Evolutionary conservation across 805 yeast genomes (phyloP).

Genomic region (Starmerella apis): DNA sequence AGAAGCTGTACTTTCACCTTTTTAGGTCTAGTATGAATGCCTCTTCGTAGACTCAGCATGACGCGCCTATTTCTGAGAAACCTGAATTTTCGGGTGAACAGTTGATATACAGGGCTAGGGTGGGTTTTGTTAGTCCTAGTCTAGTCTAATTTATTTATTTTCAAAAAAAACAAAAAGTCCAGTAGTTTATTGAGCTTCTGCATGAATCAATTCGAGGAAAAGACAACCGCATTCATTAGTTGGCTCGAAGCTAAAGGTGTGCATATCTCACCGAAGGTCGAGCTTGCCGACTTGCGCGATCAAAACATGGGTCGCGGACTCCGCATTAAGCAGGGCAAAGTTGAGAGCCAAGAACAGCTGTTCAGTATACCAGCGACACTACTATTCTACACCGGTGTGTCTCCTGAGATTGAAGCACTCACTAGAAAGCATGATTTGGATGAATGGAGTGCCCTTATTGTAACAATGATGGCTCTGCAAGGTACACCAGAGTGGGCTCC

Average conservation of each 20-base stretch:
- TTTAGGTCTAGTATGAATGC: conserved; percentile 24
- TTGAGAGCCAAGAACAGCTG: conserved; percentile 45
- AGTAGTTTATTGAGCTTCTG: neutral
- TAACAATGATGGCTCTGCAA: conserved; percentile 55
- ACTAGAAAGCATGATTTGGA: conserved; percentile 30
- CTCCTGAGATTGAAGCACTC: conserved; percentile 17
- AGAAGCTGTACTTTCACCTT: conserved; percentile 62
- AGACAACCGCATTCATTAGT: conserved; percentile 36
- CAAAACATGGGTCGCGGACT: conserved; percentile 69
- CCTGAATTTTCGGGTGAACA: conserved; percentile 1
- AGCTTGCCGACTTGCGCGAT: conserved; percentile 49
- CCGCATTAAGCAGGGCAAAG: conserved; percentile 52
- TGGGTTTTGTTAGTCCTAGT: too few species aligned
- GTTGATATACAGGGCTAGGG: conserved; percentile 3
- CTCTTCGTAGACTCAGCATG: conserved; percentile 14
- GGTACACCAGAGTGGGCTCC: conserved; percentile 52
- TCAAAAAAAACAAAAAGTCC: neutral
- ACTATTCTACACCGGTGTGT: conserved; percentile 50
- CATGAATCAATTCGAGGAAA: conserved; percentile 23
- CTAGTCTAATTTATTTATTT: neutral
- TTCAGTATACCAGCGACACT: conserved; percentile 57
- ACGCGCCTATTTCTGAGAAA: neutral
- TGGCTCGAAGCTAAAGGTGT: conserved; percentile 42
- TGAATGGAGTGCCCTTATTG: conserved; percentile 72
- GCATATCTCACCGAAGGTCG: conserved; percentile 46